These are phyloP conservation scores for Coniochaeta ligniaria DNA, from an alignment of 2,329 filamentous ascomycete species.

Conservation along the genomic window DNA sequence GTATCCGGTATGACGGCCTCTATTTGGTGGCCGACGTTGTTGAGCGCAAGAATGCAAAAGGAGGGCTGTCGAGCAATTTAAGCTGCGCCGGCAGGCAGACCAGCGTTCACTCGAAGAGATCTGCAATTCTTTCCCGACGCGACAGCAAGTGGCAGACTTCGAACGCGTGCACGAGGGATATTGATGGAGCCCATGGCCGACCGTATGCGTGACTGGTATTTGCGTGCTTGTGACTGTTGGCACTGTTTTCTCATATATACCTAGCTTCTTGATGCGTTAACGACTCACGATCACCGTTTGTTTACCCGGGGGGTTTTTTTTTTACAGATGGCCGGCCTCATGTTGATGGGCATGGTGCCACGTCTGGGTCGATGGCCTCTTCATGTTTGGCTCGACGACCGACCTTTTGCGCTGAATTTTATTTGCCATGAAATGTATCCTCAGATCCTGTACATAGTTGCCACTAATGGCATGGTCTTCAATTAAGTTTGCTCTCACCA, in stretches of 20 bases:
- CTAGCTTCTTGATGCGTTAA: too few species aligned
- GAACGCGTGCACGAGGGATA: slow-evolving; percentile 10
- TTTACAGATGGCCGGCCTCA: too few species aligned
- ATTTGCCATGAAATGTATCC: too few species aligned
- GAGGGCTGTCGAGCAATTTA: slow-evolving; percentile 14
- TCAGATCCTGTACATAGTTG: too few species aligned
- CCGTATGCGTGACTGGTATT: neutral
- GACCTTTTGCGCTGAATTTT: too few species aligned
- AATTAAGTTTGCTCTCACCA: too few species aligned
- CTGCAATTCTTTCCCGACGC: slow-evolving; percentile 4
- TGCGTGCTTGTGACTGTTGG: neutral
- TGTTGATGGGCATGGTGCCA: too few species aligned
- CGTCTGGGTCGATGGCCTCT: too few species aligned
- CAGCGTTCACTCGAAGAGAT: slow-evolving; percentile 13
- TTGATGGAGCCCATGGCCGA: neutral
- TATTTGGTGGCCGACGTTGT: slow-evolving; percentile 16
- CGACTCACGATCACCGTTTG: too few species aligned
- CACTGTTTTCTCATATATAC: neutral
- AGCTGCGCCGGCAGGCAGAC: slow-evolving; percentile 10
- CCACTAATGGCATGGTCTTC: too few species aligned
- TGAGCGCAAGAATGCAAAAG: slow-evolving; percentile 7
- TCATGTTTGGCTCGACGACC: too few species aligned
- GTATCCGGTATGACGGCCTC: slow-evolving; percentile 28
- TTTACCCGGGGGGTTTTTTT: too few species aligned
- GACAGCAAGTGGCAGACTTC: slow-evolving; percentile 9